Conservation (phyloP, 2,329 filamentous ascomycete species). For the Sclerotinia minor region DNA sequence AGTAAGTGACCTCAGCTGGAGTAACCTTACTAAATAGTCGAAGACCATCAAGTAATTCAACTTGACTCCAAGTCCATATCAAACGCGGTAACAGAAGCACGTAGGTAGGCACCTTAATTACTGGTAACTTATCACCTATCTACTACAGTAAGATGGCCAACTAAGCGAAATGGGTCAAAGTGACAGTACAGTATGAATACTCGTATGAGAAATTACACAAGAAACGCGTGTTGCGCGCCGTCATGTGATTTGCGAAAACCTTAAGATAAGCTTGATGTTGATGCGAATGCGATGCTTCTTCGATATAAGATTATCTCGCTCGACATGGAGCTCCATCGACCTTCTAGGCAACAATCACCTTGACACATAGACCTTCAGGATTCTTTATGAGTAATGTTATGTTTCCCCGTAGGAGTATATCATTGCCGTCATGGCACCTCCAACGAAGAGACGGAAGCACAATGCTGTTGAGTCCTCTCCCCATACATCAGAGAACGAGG, state of each 20-base stretch:
- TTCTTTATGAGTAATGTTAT: constrained; percentile 9
- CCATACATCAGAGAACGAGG: constrained; percentile 51
- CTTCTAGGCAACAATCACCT: constrained; percentile 14
- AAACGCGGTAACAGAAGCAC: no score
- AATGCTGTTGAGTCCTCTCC: constrained; percentile 48
- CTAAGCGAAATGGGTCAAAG: neutral
- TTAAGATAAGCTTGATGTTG: constrained; percentile 16
- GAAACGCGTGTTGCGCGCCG: neutral
- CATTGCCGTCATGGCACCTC: constrained; percentile 39
- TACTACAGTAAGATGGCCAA: no score
- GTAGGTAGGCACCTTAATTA: no score
- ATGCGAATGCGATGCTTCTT: no score
- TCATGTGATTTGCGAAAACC: neutral
- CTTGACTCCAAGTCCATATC: no score
- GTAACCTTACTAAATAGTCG: neutral
- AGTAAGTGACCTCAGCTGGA: neutral
- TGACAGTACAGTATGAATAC: no score
- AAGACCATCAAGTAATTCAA: neutral
- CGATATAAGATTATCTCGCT: neutral
- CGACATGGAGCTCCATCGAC: neutral
- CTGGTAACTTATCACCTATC: no score
- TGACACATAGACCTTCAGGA: neutral
- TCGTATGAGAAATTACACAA: neutral
- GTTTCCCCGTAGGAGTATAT: constrained; percentile 3
- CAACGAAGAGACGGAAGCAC: constrained; percentile 52